phyloP scores from a whole-genome alignment of 1,139 yeast genomes.

The Yamadazyma membranifaciens region DNA sequence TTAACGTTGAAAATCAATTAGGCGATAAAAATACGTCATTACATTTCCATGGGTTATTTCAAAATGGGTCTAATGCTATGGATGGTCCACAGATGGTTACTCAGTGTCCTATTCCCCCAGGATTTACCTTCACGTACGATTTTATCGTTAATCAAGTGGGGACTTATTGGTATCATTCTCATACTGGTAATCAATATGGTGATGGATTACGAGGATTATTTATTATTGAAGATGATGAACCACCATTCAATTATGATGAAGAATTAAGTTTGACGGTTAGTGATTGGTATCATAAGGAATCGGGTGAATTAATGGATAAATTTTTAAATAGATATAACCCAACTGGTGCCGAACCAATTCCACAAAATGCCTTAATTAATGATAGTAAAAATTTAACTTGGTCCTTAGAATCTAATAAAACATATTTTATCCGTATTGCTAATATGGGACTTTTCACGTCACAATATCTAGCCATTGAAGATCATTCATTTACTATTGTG shows the following conservation, averaged over 20 bases:
- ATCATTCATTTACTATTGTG: constrained; percentile 75
- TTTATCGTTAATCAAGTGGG: constrained; percentile 88
- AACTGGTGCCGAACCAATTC: constrained; percentile 96
- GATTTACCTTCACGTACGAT: constrained; percentile 66
- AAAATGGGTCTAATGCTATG: constrained; percentile 66
- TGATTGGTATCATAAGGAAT: constrained; percentile 82
- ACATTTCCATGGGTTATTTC: constrained; percentile 93
- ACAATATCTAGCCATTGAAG: constrained; percentile 82
- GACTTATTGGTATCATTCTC: constrained; percentile 95
- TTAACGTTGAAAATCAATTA: constrained; percentile 70
- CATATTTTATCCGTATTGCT: constrained; percentile 73
- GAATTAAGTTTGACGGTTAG: constrained; percentile 65
- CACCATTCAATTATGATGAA: constrained; percentile 64
- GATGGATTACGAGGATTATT: constrained; percentile 88
- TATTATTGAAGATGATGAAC: constrained; percentile 49
- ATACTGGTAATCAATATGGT: constrained; percentile 79
- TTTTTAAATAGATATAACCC: constrained; percentile 80
- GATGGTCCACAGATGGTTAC: constrained; percentile 88
- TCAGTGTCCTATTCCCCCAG: constrained; percentile 86
- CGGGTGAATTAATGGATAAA: constrained; percentile 47
- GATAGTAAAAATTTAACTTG: constrained; percentile 72
- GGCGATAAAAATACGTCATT: constrained; percentile 65
- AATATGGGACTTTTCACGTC: constrained; percentile 88
- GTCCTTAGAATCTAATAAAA: constrained; percentile 72
- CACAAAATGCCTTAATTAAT: constrained; percentile 74